Percentiles rank a stretch among this genome's conserved stretches.
Evolutionary conservation across 2,329 filamentous ascomycete species (phyloP).

Genomic region (Atkinsonella texensis): DNA sequence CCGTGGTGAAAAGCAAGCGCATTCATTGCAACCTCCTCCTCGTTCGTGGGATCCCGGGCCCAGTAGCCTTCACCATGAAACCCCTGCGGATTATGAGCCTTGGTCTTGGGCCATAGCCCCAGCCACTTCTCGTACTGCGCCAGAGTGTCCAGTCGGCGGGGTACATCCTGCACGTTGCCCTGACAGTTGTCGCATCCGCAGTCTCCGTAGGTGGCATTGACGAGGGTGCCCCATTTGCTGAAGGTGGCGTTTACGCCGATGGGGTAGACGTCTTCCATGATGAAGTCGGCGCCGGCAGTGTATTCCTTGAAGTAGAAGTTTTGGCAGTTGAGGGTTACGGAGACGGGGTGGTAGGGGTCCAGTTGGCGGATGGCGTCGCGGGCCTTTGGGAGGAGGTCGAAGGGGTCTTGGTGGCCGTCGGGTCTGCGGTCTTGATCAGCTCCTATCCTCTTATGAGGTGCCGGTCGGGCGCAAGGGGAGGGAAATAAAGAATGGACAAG

Average conservation of each 20-base stretch:
- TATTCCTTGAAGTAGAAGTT: conserved; percentile 49
- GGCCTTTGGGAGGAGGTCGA: conserved; percentile 31
- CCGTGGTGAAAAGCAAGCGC: conserved; percentile 33
- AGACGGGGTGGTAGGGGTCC: conserved; percentile 50
- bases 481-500: background rate
- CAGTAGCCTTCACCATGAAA: conserved; percentile 37
- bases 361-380: conserved; percentile 33
- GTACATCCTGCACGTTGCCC: conserved; percentile 40
- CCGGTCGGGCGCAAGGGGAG: too few relatives aligned
- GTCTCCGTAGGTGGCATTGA: conserved; percentile 47
- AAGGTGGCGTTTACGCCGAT: conserved; percentile 43
- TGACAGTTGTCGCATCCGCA: conserved; percentile 52
- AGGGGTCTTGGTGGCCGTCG: conserved; percentile 43
- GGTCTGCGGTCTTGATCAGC: conserved; percentile 19
- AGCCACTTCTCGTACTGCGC: conserved; percentile 27
- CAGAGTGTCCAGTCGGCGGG: conserved; percentile 27
- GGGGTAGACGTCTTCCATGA: conserved; percentile 50
- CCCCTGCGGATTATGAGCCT: conserved; percentile 33
- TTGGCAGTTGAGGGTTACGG: conserved; percentile 47
- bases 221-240: conserved; percentile 42
- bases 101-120: conserved; percentile 30
- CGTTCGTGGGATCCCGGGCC: conserved; percentile 30
- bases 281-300: conserved; percentile 40
- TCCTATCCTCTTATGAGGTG: background rate
- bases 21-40: conserved; percentile 33